Base-by-base conservation (phyloP, 2,329 filamentous ascomycete genomes). In the Cryphonectria carpinicola region DNA sequence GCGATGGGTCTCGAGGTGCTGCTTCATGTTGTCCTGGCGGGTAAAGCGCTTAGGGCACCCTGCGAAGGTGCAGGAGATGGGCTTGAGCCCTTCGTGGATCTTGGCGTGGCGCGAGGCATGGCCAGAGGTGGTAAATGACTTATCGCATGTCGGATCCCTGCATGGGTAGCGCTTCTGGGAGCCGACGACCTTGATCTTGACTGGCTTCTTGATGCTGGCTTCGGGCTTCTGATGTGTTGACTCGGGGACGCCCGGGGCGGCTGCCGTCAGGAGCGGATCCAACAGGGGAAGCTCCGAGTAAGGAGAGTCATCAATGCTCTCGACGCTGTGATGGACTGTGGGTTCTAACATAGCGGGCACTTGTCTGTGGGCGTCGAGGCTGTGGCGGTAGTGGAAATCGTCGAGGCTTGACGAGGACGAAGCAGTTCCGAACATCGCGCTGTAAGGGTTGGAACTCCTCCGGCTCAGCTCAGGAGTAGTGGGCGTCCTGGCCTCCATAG, bases 21-120 rank as follows among this genome's bases (percentile, higher is more conserved):
- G 92, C 84, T 94, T 93, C 92, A 95, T 95, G 84, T 95, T 95
- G 84, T 95, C 92, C 75, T 91, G 90, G 74, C 92, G 90, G 14
- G 92, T 94, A 76, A 95, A 95, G 77, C 92, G 92, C 82, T 94
- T 94, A 64, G 68, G 60, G 58, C 72, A 73, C 71, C 91, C 91
- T 0, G 85, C 82, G 76, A 87, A 92, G 43, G 89, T 86, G 81
- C 89, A 91, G 52, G 85, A 88, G 32, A 93, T 91, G 19, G 90
- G 90, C 82, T 95, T 95, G 81, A 93, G 92, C 65, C 91, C 91
- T 1, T 91, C 93, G 83, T 95, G 93, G 77, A 94, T 94, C 80
- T 94, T 94, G 71, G 92, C 92, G 79, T 95, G 93, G 56, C 93
- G 90, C 60, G 93, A 93, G n/a, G 93, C 92, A 76, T 95, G 93